Evolutionary conservation across 2,329 filamentous ascomycete genomes (phyloP).

Genomic region (Aspergillus glaucus): DNA sequence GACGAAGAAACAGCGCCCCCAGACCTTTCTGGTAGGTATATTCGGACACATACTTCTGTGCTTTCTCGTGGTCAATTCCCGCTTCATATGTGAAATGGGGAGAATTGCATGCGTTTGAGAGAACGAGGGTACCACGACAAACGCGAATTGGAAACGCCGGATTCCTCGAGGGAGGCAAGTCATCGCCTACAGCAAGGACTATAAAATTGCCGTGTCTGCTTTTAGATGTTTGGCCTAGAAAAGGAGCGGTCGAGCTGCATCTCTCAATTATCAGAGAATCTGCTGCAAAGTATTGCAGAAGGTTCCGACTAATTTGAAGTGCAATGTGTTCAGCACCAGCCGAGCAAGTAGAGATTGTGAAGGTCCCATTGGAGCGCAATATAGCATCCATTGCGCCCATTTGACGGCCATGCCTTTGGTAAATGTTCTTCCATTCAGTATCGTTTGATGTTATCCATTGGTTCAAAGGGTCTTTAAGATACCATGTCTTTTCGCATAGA

Average conservation of each 20-base stretch:
- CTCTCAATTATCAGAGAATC: conserved; percentile 39
- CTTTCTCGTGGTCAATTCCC: conserved; percentile 5
- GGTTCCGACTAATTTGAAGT: conserved; percentile 51
- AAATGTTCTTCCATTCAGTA: conserved; percentile 19
- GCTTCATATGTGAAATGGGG: neutral
- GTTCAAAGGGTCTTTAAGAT: conserved; percentile 14
- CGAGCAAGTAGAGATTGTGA: conserved; percentile 34
- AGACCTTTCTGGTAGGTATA: conserved; percentile 33
- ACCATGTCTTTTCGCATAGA: conserved; percentile 14
- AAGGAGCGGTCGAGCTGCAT: conserved; percentile 7
- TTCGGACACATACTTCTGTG: conserved; percentile 15
- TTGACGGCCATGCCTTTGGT: conserved; percentile 42
- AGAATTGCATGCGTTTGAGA: conserved; percentile 3
- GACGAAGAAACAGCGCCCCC: conserved; percentile 48
- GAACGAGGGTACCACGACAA: conserved; percentile 6
- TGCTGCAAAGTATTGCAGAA: conserved; percentile 53
- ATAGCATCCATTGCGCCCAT: conserved; percentile 50
- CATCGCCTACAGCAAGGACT: conserved; percentile 20
- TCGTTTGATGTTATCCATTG: conserved; percentile 17
- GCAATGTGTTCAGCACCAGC: conserved; percentile 33
- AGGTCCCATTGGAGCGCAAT: conserved; percentile 41
- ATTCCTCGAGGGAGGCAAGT: conserved; percentile 12
- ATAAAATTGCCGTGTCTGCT: conserved; percentile 42
- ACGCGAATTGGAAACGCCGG: conserved; percentile 22
- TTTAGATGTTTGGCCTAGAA: conserved; percentile 1